Evolutionary conservation across 2,329 filamentous ascomycete genomes (phyloP).

Genomic region (Chaetomiaceae sp.): DNA sequence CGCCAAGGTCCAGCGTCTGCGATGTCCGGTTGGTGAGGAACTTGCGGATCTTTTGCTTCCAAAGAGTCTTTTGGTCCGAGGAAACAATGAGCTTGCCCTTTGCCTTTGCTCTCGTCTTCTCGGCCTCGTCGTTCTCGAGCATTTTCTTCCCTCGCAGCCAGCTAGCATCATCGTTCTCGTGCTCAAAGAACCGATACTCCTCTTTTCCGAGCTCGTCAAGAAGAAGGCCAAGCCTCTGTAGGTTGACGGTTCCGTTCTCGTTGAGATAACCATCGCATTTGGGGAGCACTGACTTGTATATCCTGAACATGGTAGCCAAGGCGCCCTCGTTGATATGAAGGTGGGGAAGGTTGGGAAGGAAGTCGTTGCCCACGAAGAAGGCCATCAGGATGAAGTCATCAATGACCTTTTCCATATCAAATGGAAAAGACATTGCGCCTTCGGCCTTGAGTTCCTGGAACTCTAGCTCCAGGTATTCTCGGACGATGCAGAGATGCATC

Average conservation of each 20-base stretch:
- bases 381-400: slow-evolving; percentile 99
- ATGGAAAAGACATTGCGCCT: slow-evolving; percentile 68
- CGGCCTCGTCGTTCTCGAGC: slow-evolving; percentile 63
- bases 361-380: slow-evolving; percentile 99
- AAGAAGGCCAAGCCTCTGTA: slow-evolving; percentile 71
- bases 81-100: slow-evolving; percentile 69
- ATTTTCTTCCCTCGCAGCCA: slow-evolving; percentile 89
- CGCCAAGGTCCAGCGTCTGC: slow-evolving; percentile 67
- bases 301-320: slow-evolving; percentile 91
- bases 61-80: slow-evolving; percentile 74
- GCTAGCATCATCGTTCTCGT: slow-evolving; percentile 78
- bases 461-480: slow-evolving; percentile 94
- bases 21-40: slow-evolving; percentile 69
- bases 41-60: slow-evolving; percentile 72
- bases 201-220: slow-evolving; percentile 82
- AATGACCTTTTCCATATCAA: slow-evolving; percentile 93
- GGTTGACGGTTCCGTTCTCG: slow-evolving; percentile 86
- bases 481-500: slow-evolving; percentile 93
- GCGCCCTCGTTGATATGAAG: slow-evolving; percentile 98
- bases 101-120: slow-evolving; percentile 48
- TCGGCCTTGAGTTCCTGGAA: slow-evolving; percentile 82
- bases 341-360: slow-evolving; percentile 92
- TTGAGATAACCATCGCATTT: slow-evolving; percentile 93
- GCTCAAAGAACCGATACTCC: slow-evolving; percentile 89
- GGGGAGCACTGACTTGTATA: slow-evolving; percentile 88